Conservation (phyloP, 2,329 filamentous ascomycete species). For the Calonectria ilicicola region DNA sequence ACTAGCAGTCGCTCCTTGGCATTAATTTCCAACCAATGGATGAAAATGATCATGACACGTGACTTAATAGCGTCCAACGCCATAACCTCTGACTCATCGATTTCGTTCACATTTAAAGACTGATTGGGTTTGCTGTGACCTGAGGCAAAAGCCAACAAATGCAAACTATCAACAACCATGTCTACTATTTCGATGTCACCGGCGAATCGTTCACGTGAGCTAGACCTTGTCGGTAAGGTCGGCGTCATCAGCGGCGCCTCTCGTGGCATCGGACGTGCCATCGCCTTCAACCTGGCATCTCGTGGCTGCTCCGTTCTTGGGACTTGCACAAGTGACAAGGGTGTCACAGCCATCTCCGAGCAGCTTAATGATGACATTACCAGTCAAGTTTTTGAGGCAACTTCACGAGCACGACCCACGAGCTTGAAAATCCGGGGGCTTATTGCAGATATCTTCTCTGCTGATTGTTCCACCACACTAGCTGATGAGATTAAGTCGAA, state of each 20-base stretch:
- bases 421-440: slow-evolving; percentile 43
- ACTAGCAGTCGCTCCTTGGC: no score
- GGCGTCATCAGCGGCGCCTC: slow-evolving; percentile 37
- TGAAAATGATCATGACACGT: not conserved
- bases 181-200: not conserved
- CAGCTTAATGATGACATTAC: slow-evolving; percentile 37
- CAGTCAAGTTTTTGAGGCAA: slow-evolving; percentile 23
- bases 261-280: slow-evolving; percentile 43
- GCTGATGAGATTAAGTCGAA: slow-evolving; percentile 37
- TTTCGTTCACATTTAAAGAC: not conserved
- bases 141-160: not conserved
- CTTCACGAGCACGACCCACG: slow-evolving; percentile 19
- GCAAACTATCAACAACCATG: not conserved
- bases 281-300: slow-evolving; percentile 42
- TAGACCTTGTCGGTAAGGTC: slow-evolving; percentile 32
- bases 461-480: slow-evolving; percentile 41
- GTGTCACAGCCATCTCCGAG: slow-evolving; percentile 34
- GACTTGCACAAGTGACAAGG: slow-evolving; percentile 42
- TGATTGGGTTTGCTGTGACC: not conserved
- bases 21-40: no score
- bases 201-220: slow-evolving; percentile 1
- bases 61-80: not conserved
- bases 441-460: slow-evolving; percentile 45
- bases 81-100: not conserved
- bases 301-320: slow-evolving; percentile 48